Percentiles rank a stretch among this genome's conserved stretches.
These are phyloP conservation scores for Solanum gracilifrons DNA, from an alignment of 257 asterid species.

Conservation along the genomic window DNA sequence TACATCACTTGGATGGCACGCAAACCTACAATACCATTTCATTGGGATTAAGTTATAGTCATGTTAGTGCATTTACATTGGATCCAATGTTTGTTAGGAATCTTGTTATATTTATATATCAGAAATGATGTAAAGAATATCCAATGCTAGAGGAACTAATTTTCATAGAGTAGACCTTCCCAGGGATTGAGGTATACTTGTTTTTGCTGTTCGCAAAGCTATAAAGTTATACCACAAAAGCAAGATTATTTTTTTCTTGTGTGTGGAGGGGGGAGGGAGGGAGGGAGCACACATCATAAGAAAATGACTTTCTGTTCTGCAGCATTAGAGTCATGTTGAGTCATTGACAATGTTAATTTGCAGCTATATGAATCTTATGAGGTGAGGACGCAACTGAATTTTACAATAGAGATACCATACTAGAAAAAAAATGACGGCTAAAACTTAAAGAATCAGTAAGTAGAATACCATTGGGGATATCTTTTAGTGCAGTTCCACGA, in stretches of 20 bases:
- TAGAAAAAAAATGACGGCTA: neutral
- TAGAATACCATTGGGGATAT: conserved; percentile 80
- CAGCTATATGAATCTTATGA: neutral
- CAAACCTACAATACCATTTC: neutral
- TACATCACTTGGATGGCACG: neutral
- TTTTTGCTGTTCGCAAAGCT: neutral
- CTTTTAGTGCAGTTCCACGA: conserved; percentile 89
- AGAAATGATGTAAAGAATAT: neutral
- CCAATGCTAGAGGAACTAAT: neutral
- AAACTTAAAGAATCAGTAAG: neutral
- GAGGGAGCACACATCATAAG: neutral
- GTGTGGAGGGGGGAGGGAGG: neutral
- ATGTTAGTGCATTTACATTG: neutral
- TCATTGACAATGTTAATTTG: neutral
- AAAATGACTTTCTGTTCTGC: neutral
- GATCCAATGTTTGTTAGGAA: neutral
- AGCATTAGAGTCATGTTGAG: neutral
- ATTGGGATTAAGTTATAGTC: neutral
- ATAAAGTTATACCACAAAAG: neutral
- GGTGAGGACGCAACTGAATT: neutral
- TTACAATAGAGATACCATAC: neutral
- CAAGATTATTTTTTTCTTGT: neutral
- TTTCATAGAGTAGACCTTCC: neutral
- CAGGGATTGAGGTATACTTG: neutral
- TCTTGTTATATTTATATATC: neutral